Evolutionary conservation across 2,329 filamentous ascomycete species (phyloP), one percentile per base, ranked within the genome.

Genomic region (Arthrobotrys entomopaga): DNA sequence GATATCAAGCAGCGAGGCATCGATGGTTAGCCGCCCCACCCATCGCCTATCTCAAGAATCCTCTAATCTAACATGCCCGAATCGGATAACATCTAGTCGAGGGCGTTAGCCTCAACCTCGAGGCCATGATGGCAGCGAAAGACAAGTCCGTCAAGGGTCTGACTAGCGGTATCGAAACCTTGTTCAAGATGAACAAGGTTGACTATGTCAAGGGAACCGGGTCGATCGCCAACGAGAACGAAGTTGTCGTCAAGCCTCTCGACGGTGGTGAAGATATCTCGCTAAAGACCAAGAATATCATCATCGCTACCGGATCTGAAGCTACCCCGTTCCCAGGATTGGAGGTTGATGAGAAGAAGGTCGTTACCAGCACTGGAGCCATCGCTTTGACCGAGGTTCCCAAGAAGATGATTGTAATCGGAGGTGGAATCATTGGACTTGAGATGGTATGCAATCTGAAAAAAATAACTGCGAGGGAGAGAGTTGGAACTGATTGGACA

Each of bases 141-240:
- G 94, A 99, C 60, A 90, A 89, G 40, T 96, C 95, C 60, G 95
- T 99, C 76, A 83, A 85, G 46, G 89, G 93, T 57, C 85, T 99
- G 78, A 99, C 95, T 78, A 98, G 98, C 86, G 95, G 95, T 82
- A 91, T 99, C 78, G 95, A 99, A 84, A 99, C 94, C 82, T 86
- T 99, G 77, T 90, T 99, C 84, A 98, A 98, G 89, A 98, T 99
- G 88, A 99, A 99, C 85, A 92, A 92, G 77, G 95, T 97, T 78
- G 93, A 98, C 82, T 99, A 98, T 84, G 87, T 98, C 85, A 97
- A 97, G 86, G 95, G 95, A 79, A 89, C 92, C 59, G 94, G 90
- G 78, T 87, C 91, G 53, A 96, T 98, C 81, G 87, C 90, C 80
- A 91, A 91, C 82, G 91, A 96, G 84, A 88, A 97, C 84, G 94